Evolutionary conservation across 345 rosid species (phyloP).

Genomic region (Salix viminalis): DNA sequence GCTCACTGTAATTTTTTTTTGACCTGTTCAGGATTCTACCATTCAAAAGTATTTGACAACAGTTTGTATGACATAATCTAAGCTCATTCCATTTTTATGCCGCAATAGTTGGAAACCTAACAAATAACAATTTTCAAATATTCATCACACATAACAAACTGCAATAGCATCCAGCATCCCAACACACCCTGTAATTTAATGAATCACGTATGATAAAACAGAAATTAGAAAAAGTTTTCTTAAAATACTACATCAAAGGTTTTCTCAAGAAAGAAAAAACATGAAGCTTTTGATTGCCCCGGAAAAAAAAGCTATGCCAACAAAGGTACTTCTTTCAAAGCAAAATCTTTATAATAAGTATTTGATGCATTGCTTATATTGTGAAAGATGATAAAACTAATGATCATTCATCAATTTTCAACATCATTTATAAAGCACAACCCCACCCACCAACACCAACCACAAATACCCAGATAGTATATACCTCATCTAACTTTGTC

Average conservation of each 20-base stretch:
- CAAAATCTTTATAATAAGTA: background rate
- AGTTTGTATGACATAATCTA: constrained; percentile 2
- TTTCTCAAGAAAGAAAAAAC: background rate
- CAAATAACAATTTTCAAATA: background rate
- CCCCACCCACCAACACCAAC: background rate
- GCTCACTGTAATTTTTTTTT: background rate
- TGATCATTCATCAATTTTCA: background rate
- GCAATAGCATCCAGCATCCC: background rate
- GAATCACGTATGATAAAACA: background rate
- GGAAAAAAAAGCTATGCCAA: background rate
- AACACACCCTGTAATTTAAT: background rate
- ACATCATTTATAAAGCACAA: background rate
- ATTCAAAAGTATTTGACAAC: background rate
- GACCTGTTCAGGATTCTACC: background rate
- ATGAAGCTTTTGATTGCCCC: background rate
- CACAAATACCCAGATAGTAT: background rate
- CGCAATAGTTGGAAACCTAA: background rate
- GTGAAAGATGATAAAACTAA: background rate
- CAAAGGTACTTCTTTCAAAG: background rate
- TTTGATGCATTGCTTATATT: background rate
- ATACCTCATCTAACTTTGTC: constrained; percentile 96
- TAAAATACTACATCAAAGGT: background rate
- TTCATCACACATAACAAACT: background rate
- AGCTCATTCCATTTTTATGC: background rate
- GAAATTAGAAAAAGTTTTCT: background rate